Conservation (phyloP, 75 land plant species). For the Selaginella tamariscina region DNA sequence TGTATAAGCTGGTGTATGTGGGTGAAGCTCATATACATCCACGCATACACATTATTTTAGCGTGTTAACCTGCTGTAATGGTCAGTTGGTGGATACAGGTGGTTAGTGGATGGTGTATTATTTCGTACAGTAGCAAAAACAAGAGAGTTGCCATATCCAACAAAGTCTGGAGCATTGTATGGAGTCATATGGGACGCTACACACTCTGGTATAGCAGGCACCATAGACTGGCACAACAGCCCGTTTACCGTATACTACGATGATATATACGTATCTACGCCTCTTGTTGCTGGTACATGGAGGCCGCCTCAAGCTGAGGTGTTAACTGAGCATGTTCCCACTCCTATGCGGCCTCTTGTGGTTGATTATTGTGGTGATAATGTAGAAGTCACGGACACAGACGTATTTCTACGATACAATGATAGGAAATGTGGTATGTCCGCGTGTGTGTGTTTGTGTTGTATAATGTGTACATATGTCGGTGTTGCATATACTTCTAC, state of each 20-base stretch:
- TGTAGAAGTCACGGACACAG: slow-evolving; percentile 12
- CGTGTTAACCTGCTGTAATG: no score
- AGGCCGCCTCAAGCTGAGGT: slow-evolving; percentile 6
- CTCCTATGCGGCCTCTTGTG: slow-evolving; percentile 17
- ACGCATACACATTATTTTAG: no score
- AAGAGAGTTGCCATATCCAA: slow-evolving; percentile 11
- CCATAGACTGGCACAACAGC: slow-evolving; percentile 19
- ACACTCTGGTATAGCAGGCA: slow-evolving; percentile 16
- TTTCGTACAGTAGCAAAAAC: slow-evolving; percentile 15
- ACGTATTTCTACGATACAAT: slow-evolving; percentile 11
- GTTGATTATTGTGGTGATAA: slow-evolving; percentile 25
- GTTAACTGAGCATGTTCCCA: not conserved
- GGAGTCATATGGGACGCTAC: slow-evolving; percentile 26
- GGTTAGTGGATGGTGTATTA: slow-evolving; percentile 18
- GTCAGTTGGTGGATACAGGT: no score
- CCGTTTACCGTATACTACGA: slow-evolving; percentile 18
- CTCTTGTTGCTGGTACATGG: slow-evolving; percentile 17
- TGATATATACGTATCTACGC: slow-evolving; percentile 14
- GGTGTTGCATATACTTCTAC: no score
- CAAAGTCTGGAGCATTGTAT: slow-evolving; percentile 15
- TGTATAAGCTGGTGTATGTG: no score
- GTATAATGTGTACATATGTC: no score
- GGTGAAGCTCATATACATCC: no score
- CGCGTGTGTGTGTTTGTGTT: no score
- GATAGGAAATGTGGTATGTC: no score